Base-by-base conservation (phyloP, 1,284 basidiomycete species). In the Phenoliferia sp. region DNA sequence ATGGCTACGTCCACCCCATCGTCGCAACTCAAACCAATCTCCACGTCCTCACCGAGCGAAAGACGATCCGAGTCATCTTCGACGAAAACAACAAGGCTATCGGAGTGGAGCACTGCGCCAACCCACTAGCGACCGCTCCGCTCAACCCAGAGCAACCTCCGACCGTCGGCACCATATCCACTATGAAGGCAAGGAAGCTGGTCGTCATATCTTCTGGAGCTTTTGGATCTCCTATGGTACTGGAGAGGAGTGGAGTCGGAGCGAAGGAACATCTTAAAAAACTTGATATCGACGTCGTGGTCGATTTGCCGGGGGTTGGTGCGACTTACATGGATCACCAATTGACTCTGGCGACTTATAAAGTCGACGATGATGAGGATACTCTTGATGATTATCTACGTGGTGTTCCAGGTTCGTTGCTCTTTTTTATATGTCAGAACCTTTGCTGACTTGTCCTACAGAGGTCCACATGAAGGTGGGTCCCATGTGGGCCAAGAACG, bases 261-360 rank as follows among this genome's bases (percentile, higher is more conserved):
- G 74, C 78, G 0, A 70, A 75, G 16, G 76, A 78, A 0, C 70
- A 85, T 9, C 76, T 87, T 16, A 71, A 80, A 36, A 78, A 80
- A 60, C 73, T 79, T 55, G 80, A 80, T 3, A 76, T 87, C 31
- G 56, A 70, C 15, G 77, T 79, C 22, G 32, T 83, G 15, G 82
- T 85, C 3, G 81, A 86, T 59, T 78, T 87, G 16, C 83, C 84
- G 6, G 85, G 85, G 4, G 85, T 87, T 0, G 86, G 86, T 16
- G 82, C 84, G 67, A 79, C 83, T 39, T 85, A 83, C 66, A 80
- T 83, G 75, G 85, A 85, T 83, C 61, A 39, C 77, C 67, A 57
- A 35, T 35, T 59, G 26, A 36, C 57, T 3, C 44, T 83, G 44
- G 75, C 78, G 34, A 59, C 57, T 12, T 59, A 59, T 9, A 78